Percentiles rank a stretch among this genome's conserved stretches.
Evolutionary conservation across 345 rosid genomes (phyloP).

Genomic region (Pistacia atlantica): DNA sequence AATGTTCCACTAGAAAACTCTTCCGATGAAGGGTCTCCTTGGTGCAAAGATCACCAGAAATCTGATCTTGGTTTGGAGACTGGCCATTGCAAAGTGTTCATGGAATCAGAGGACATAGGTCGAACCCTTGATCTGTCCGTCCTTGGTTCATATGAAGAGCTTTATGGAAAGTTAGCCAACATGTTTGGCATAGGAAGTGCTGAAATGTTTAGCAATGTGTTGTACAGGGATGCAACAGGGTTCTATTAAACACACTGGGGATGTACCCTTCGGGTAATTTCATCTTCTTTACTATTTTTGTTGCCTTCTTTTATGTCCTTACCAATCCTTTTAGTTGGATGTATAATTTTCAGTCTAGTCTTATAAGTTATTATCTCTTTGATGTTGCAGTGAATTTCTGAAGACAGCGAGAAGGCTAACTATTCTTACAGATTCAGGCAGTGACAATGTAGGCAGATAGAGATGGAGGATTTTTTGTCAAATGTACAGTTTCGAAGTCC

Average conservation of each 20-base stretch:
- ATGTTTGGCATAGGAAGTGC: slow-evolving; percentile 73
- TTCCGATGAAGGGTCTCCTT: slow-evolving; percentile 66
- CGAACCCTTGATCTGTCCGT: slow-evolving; percentile 75
- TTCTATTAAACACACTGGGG: slow-evolving; percentile 65
- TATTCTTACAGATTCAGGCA: slow-evolving; percentile 67
- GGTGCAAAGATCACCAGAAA: slow-evolving; percentile 47
- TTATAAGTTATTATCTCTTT: slow-evolving; percentile 12
- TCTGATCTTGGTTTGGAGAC: slow-evolving; percentile 47
- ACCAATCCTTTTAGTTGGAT: not conserved
- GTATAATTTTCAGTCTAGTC: not conserved
- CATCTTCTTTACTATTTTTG: too few relatives aligned
- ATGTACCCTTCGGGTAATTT: slow-evolving; percentile 78
- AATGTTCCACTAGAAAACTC: slow-evolving; percentile 50
- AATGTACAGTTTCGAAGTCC: slow-evolving; percentile 43
- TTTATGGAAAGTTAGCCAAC: slow-evolving; percentile 60
- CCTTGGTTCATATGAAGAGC: slow-evolving; percentile 79
- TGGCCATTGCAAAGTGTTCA: slow-evolving; percentile 85
- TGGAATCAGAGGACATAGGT: slow-evolving; percentile 86
- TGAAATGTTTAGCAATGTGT: slow-evolving; percentile 71
- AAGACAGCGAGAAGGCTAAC: slow-evolving; percentile 85
- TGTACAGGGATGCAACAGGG: slow-evolving; percentile 72
- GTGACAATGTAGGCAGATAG: slow-evolving; percentile 56
- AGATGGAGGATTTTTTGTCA: slow-evolving; percentile 9
- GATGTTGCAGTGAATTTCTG: slow-evolving; percentile 69
- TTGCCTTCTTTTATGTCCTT: not conserved